Conservation (phyloP, 306 rosid genomes). For the Quercus suber region DNA sequence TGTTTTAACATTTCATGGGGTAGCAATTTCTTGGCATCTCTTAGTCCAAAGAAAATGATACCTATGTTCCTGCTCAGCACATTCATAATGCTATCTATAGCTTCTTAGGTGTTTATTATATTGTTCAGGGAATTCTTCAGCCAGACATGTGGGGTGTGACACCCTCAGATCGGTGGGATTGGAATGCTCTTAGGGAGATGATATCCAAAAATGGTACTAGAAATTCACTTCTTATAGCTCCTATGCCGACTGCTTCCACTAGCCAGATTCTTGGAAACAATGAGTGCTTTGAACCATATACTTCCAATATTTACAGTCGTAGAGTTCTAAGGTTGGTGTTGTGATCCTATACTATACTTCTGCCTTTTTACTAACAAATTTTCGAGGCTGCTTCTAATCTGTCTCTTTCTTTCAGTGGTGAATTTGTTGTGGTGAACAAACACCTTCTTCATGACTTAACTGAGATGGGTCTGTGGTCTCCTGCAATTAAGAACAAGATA, state of each 20-base stretch:
- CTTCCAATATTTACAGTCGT: slow-evolving; percentile 86
- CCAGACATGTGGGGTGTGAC: slow-evolving; percentile 86
- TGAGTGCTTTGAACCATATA: slow-evolving; percentile 92
- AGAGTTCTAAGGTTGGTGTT: slow-evolving; percentile 68
- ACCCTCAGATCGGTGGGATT: slow-evolving; percentile 75
- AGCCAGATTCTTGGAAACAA: slow-evolving; percentile 95
- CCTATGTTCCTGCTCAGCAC: neutral
- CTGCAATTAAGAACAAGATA: slow-evolving; percentile 66
- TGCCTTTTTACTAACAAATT: neutral
- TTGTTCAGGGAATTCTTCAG: slow-evolving; percentile 74
- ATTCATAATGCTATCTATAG: neutral
- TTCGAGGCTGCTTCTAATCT: slow-evolving; percentile 10
- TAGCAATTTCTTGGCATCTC: neutral
- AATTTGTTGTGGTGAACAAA: slow-evolving; percentile 91
- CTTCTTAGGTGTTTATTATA: slow-evolving; percentile 10
- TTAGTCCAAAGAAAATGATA: neutral
- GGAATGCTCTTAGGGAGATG: slow-evolving; percentile 56
- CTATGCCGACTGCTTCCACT: slow-evolving; percentile 92
- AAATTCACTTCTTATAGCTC: slow-evolving; percentile 87
- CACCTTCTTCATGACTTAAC: slow-evolving; percentile 80
- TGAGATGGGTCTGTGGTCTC: slow-evolving; percentile 92
- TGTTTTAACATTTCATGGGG: neutral
- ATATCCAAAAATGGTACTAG: slow-evolving; percentile 59
- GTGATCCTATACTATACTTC: neutral
- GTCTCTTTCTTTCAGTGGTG: slow-evolving; percentile 55